Evolutionary conservation across 345 rosid genomes (phyloP), one percentile per base, ranked within the genome.

Genomic region (Hevea brasiliensis): DNA sequence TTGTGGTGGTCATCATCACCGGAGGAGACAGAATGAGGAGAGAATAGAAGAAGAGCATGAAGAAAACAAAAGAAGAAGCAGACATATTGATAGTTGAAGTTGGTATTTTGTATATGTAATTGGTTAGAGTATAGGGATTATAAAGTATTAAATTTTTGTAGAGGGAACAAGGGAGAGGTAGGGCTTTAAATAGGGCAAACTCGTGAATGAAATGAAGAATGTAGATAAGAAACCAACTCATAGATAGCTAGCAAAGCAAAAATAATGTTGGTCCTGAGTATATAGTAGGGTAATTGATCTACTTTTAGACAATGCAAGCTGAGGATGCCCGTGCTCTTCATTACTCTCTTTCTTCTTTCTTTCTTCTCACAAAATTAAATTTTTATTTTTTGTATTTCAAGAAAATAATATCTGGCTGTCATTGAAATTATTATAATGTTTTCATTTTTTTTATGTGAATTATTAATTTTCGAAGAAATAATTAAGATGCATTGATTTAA

Each of bases 281-380:
- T 51, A 23, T 23, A 12, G 62, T 32, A 32, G n/a, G 61, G 41
- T 54, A 26, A 68, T 67, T 48, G 54, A 68, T 15, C 11, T 67
- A 45, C 83, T 45, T 81, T 83, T 74, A 79, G 71, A 70, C 74
- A 3, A 26, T 54, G 78, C 71, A 80, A 72, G 2, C 61, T 23
- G 81, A 41, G 63, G 67, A 79, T 65, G 80, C 87, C 81, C 91
- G 91, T 87, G 91, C 81, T 59, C 70, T 63, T 71, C 87, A 68
- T 83, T 55, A 82, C 77, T 81, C n/a, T 11, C 12, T 7, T 60
- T 77, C 67, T 27, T 32, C 2, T 32, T 32, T 32, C 2, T 32
- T 32, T 32, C 4, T 32, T 32, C 37, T 32, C n/a, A n/a, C n/a
- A n/a, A n/a, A n/a, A n/a, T n/a, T n/a, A n/a, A n/a, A n/a, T n/a